A percentile compares a stretch with the other conserved stretches of the same genome.
Evolutionary conservation across 2,329 filamentous ascomycete genomes (phyloP).

Genomic region (Arachnopeziza araneosa): DNA sequence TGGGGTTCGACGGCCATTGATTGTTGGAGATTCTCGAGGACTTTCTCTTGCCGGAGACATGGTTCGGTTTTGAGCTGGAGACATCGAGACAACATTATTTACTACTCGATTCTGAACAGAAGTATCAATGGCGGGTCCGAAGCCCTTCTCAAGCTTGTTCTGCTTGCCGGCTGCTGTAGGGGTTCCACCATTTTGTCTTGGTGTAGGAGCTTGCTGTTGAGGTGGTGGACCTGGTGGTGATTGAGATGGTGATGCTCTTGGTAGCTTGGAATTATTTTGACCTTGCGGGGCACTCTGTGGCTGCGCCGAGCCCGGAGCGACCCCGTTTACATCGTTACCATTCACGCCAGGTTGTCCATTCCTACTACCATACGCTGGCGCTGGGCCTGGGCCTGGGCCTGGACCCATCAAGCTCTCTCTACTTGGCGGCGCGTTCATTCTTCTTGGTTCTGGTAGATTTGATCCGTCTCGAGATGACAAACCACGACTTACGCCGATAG

Average conservation of each 20-base stretch:
- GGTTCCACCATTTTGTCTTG: slow-evolving; percentile 28
- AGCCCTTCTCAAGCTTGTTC: slow-evolving; percentile 24
- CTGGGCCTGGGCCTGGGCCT: slow-evolving; percentile 31
- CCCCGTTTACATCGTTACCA: slow-evolving; percentile 32
- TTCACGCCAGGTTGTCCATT: slow-evolving; percentile 32
- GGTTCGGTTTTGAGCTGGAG: slow-evolving; percentile 34
- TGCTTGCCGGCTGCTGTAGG: slow-evolving; percentile 19
- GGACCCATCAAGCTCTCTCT: slow-evolving; percentile 38
- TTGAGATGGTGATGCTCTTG: slow-evolving; percentile 53
- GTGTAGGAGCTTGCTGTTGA: slow-evolving; percentile 55
- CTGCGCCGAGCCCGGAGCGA: slow-evolving; percentile 27
- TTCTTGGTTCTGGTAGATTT: slow-evolving; percentile 39
- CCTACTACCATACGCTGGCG: slow-evolving; percentile 21
- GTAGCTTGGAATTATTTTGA: slow-evolving; percentile 48
- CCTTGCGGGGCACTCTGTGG: slow-evolving; percentile 27
- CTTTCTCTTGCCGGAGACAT: slow-evolving; percentile 33
- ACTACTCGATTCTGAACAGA: slow-evolving; percentile 36
- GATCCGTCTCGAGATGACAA: slow-evolving; percentile 27
- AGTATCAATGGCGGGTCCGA: slow-evolving; percentile 28
- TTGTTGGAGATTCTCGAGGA: slow-evolving; percentile 43
- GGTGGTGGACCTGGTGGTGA: slow-evolving; percentile 59
- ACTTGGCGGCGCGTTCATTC: slow-evolving; percentile 35
- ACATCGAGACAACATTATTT: slow-evolving; percentile 31
- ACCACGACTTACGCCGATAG: slow-evolving; percentile 22
- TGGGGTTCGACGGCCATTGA: slow-evolving; percentile 61